These are phyloP conservation scores for Pseudocercospora pini-densiflorae DNA, from an alignment of 2,329 filamentous ascomycete species.

Conservation along the genomic window DNA sequence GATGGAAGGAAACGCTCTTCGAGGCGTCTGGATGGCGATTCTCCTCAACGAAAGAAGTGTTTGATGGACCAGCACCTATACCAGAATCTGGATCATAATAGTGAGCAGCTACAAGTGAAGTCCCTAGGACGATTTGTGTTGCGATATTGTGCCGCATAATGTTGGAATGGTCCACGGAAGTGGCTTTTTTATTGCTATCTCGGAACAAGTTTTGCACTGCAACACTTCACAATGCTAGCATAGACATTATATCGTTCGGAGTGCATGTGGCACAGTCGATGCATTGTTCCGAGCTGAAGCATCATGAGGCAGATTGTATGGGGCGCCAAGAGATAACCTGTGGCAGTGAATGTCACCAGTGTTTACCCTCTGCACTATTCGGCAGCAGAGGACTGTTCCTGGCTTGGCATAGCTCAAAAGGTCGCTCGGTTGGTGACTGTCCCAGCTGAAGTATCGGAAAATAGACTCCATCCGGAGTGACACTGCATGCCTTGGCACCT, in stretches of 20 bases:
- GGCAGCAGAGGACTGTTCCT: neutral
- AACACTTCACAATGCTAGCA: no score
- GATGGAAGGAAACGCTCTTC: neutral
- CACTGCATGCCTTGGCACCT: no score
- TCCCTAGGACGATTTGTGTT: neutral
- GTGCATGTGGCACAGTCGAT: neutral
- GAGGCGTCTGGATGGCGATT: neutral
- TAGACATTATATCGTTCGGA: neutral
- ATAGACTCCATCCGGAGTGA: no score
- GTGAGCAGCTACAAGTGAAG: neutral
- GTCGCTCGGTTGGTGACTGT: neutral
- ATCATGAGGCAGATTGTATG: neutral
- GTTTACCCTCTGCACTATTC: neutral
- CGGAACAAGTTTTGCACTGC: no score
- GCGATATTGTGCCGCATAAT: neutral
- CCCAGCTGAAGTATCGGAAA: no score
- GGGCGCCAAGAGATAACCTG: neutral
- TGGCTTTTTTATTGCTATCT: no score
- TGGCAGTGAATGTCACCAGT: conserved; percentile 1
- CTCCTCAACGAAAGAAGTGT: neutral
- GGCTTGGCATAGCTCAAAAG: neutral
- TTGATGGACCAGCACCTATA: neutral
- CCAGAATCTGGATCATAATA: neutral
- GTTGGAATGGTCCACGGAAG: no score
- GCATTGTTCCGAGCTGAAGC: neutral